Evolutionary conservation across 176 grass and related monocot species (phyloP).

Genomic region (Rhynchospora tenuis): DNA sequence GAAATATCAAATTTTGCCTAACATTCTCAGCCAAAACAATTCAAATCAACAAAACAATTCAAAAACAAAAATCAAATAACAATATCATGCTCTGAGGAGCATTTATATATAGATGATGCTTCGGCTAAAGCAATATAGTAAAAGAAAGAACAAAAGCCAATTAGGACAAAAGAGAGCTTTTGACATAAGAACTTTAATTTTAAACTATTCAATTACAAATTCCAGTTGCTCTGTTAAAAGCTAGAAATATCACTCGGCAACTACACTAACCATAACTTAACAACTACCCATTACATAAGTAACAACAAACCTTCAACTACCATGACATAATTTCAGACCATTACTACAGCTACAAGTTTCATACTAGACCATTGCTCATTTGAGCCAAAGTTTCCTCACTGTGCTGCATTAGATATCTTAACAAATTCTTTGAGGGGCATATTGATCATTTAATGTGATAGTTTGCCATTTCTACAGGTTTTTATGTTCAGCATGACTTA

Average conservation of each 20-base stretch:
- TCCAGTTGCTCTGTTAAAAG: neutral
- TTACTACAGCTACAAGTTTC: too few species aligned
- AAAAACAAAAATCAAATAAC: neutral
- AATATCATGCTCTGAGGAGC: neutral
- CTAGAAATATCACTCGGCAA: neutral
- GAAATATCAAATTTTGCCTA: slow-evolving; percentile 97
- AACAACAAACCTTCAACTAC: neutral
- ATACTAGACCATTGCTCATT: too few species aligned
- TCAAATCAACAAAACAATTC: neutral
- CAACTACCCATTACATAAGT: neutral
- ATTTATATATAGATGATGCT: neutral
- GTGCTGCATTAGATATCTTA: neutral
- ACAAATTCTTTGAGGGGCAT: neutral
- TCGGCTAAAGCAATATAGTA: neutral
- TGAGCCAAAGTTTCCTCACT: neutral
- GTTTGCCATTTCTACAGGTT: neutral
- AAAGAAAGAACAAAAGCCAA: slow-evolving; percentile 8
- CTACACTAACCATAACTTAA: neutral
- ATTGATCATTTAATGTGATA: neutral
- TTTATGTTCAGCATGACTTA: neutral
- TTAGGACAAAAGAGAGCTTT: neutral
- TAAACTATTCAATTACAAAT: neutral
- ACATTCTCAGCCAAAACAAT: slow-evolving; percentile 2
- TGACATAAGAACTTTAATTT: neutral
- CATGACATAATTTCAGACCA: neutral